Conservation (phyloP, 805 yeast genomes). For the Metschnikowia sp. region DNA sequence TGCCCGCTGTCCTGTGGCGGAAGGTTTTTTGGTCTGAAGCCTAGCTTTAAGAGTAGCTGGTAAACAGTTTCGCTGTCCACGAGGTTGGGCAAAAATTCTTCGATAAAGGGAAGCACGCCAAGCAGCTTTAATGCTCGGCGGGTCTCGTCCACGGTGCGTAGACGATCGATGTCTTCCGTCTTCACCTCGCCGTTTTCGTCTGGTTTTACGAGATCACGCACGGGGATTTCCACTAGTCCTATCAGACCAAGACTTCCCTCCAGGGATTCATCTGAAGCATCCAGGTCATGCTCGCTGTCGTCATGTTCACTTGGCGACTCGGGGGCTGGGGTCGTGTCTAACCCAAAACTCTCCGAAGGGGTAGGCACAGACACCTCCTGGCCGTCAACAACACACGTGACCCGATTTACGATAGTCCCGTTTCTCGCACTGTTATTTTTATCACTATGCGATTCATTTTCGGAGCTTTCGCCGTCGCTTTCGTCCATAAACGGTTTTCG, state of each 20-base stretch:
- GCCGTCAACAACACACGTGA: background rate
- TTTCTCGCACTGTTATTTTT: background rate
- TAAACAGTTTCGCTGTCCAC: slow-evolving; percentile 58
- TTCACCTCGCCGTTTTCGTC: background rate
- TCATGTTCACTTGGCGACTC: background rate
- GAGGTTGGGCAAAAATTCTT: slow-evolving; percentile 56
- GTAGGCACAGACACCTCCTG: background rate
- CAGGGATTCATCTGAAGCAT: background rate
- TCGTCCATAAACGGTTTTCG: slow-evolving; percentile 17
- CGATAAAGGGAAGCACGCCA: slow-evolving; percentile 61
- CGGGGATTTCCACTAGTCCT: slow-evolving; percentile 13
- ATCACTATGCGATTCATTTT: background rate
- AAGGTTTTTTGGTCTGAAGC: slow-evolving; percentile 45
- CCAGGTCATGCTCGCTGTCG: background rate
- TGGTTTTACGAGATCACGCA: background rate
- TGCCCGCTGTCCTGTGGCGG: slow-evolving; percentile 36
- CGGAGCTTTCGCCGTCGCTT: slow-evolving; percentile 7
- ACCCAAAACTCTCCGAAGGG: background rate
- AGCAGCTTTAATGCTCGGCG: slow-evolving; percentile 50
- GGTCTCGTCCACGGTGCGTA: slow-evolving; percentile 21
- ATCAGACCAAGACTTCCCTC: slow-evolving; percentile 5
- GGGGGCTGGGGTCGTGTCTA: background rate
- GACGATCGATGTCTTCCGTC: background rate
- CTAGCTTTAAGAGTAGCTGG: slow-evolving; percentile 57
- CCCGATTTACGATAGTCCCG: background rate